Evolutionary conservation across 2,329 filamentous ascomycete genomes (phyloP), one percentile per base, ranked within the genome.

Genomic region (Colletotrichum sansevieriae): DNA sequence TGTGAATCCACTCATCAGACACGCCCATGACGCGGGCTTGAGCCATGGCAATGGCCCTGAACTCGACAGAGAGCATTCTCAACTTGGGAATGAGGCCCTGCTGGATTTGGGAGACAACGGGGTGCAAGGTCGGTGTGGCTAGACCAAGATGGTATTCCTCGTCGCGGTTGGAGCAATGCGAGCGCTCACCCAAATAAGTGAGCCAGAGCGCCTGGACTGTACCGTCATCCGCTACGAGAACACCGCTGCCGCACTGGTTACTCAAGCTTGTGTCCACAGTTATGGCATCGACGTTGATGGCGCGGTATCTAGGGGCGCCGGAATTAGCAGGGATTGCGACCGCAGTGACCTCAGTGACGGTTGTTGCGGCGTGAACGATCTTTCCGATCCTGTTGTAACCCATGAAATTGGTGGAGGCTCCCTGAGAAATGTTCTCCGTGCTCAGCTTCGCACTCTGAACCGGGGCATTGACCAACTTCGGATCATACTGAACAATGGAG

Each of bases 1-100:
- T 92, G 74, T 93, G 87, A 74, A 99, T 97, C 96, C 95, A 98
- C 71, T 97, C 91, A 75, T 98, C 95, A 0, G 93, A 93, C 1
- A 98, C 94, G 10, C 96, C 96, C 95, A 99, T 98, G 73, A 98
- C 94, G 43, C 95, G 92, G 15, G 94, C 95, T 81, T 99, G 96
- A 44, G 92, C 92, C 95, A 99, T 98, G 76, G 97, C 94, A 35
- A 99, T 94, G 11, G 96, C 92, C 67, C 97, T 92, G 76, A 97
- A 95, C 79, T 99, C 96, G 75, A 98, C 93, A 61, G 96, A 96
- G 51, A 99, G 83, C 78, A 99, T 97, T 15, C 95, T 90, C 39
- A 99, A 84, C 73, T 92, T 91, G 0, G 96, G 97, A 25, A 88
- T 90, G 68, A 90, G 84, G 37, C 93, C 95, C 68, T 89, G 85